Conservation (phyloP, 2,329 filamentous ascomycete genomes). For the Chaetomiaceae sp. region DNA sequence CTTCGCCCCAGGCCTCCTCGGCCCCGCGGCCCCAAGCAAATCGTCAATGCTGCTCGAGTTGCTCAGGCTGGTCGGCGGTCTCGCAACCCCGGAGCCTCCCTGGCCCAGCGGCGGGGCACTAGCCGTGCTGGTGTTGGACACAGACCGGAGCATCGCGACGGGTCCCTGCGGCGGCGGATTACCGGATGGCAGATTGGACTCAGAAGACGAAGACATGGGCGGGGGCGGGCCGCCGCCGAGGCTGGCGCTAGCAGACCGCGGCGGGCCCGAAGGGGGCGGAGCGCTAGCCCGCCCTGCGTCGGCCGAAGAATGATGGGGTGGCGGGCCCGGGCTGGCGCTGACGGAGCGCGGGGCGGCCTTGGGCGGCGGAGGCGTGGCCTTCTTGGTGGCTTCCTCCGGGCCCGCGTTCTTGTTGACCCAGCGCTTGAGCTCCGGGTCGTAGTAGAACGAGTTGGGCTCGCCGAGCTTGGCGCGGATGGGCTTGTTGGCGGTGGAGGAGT, state of each 20-base stretch:
- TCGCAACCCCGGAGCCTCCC: conserved; percentile 37
- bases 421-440: conserved; percentile 91
- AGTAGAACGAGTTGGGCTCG: conserved; percentile 88
- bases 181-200: neutral
- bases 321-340: conserved; percentile 49
- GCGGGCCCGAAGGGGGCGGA: conserved; percentile 24
- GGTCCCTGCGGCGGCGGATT: conserved; percentile 25
- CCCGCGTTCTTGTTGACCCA: conserved; percentile 97
- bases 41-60: conserved; percentile 95
- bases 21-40: conserved; percentile 68
- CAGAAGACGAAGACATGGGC: conserved; percentile 1
- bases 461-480: conserved; percentile 91
- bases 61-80: conserved; percentile 77
- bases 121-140: conserved; percentile 43
- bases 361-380: conserved; percentile 76
- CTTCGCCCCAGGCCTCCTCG: conserved; percentile 61
- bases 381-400: conserved; percentile 55
- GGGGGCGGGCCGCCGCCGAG: conserved; percentile 19
- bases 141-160: conserved; percentile 45
- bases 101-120: conserved; percentile 41
- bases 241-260: conserved; percentile 18
- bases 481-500: conserved; percentile 47
- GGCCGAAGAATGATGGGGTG: conserved; percentile 25
- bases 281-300: conserved; percentile 28
- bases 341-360: conserved; percentile 52